A percentile compares a stretch with the other conserved stretches of the same genome.
phyloP scores from a whole-genome alignment of 2,329 filamentous ascomycete species.

The Fusarium sp. region DNA sequence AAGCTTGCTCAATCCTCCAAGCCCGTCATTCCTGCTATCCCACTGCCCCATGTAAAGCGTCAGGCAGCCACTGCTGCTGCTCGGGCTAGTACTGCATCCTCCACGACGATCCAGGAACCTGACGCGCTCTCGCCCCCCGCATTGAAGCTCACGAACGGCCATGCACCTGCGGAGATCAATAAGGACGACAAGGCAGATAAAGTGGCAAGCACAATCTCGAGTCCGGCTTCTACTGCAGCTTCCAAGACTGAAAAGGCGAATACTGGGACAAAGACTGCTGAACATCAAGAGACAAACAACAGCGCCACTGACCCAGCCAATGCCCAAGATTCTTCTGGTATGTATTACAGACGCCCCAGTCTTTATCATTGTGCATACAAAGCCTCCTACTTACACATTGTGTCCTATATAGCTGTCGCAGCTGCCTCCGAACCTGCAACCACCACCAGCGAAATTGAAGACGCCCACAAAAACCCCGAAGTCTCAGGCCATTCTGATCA shows the following conservation, averaged over 20 bases:
- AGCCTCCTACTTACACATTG: slow-evolving; percentile 31
- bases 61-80: slow-evolving; percentile 53
- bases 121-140: slow-evolving; percentile 26
- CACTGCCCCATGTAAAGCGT: slow-evolving; percentile 57
- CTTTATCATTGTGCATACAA: not conserved
- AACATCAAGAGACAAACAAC: slow-evolving; percentile 30
- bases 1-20: slow-evolving; percentile 52
- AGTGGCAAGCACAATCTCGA: slow-evolving; percentile 24
- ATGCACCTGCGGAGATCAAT: slow-evolving; percentile 17
- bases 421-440: slow-evolving; percentile 38
- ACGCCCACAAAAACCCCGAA: slow-evolving; percentile 29
- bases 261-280: slow-evolving; percentile 29
- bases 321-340: slow-evolving; percentile 43
- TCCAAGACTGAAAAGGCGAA: slow-evolving; percentile 27
- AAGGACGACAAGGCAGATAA: slow-evolving; percentile 15
- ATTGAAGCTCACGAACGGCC: slow-evolving; percentile 42
- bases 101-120: slow-evolving; percentile 24
- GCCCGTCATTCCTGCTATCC: slow-evolving; percentile 56
- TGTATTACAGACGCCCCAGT: slow-evolving; percentile 23
- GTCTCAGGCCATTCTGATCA: slow-evolving; percentile 42
- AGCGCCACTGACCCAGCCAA: slow-evolving; percentile 10
- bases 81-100: slow-evolving; percentile 43
- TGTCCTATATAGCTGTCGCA: slow-evolving; percentile 19
- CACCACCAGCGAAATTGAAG: slow-evolving; percentile 30
- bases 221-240: slow-evolving; percentile 28